Conservation (phyloP, 768 basidiomycete genomes). For the Rhodotorula kratochvilovae region DNA sequence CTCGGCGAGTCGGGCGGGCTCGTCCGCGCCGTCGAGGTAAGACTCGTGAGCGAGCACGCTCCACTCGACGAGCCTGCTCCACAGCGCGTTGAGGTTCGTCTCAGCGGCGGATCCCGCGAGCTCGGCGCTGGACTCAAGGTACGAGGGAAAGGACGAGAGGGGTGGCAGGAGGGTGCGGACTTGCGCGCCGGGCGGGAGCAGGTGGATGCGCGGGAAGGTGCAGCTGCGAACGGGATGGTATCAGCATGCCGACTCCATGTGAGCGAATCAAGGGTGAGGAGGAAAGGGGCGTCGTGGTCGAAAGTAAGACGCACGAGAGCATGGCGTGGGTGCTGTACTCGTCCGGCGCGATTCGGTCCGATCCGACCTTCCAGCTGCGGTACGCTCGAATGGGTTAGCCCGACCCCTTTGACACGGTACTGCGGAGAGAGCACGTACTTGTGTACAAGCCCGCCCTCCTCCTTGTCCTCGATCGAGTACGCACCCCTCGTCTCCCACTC, state of each 20-base stretch:
- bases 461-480: conserved; percentile 32
- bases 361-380: conserved; percentile 29
- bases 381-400: neutral
- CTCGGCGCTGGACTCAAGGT: neutral
- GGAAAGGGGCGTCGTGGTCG: too few species aligned
- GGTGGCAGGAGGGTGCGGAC: conserved; percentile 30
- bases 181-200: conserved; percentile 18
- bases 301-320: conserved; percentile 17
- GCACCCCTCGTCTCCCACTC: conserved; percentile 31
- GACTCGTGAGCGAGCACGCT: conserved; percentile 8
- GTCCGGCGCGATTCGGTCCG: conserved; percentile 6
- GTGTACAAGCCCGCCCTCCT: conserved; percentile 29
- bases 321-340: conserved; percentile 26
- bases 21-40: neutral
- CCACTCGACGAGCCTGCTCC: conserved; percentile 15
- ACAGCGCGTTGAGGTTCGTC: neutral
- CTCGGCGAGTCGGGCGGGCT: neutral
- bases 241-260: too few species aligned
- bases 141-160: neutral
- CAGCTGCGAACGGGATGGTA: neutral
- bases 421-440: conserved; percentile 19
- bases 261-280: too few species aligned
- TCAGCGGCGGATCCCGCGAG: neutral
- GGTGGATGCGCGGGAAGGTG: conserved; percentile 26
- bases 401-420: neutral